Evolutionary conservation across 805 yeast species (phyloP), one percentile per base, ranked within the genome.

Genomic region (Lipomyces anomalus): DNA sequence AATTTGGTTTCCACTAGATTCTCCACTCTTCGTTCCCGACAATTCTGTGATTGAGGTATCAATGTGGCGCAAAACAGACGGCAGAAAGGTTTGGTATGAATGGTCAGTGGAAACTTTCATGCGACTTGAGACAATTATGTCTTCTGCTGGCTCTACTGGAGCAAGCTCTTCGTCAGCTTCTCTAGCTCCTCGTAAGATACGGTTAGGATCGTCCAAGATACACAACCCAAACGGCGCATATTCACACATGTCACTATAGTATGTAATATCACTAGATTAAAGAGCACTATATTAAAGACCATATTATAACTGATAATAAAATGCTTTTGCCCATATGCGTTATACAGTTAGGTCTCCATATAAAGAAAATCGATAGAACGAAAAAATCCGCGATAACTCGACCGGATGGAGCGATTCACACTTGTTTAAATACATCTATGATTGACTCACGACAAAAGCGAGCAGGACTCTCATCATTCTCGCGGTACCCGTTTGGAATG

Each of bases 61-160:
- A 29, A 56, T 80, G 33, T 71, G 77, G 58, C 65, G 88, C 44
- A 71, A 67, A 29, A 58, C 67, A 2, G 62, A 61, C n/a, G 60
- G 60, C 6, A 58, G 62, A 1, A 63, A 63, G 37, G 75, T 77
- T 1, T 80, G 87, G 87, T 82, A 81, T 54, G 82, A 78, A 49
- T 82, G 88, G 87, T 66, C 75, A 0, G 56, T 71, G 18, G 81
- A 79, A 56, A 67, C 75, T 4, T 78, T 70, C 55, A 66, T 75
- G 24, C 51, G 55, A 24, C 45, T 53, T 17, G 65, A 63, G 26
- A 35, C 50, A n/a, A 57, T 20, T 29, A 35, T 32, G 32, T 53
- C 13, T 45, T 44, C 4, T 42, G 53, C 6, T 16, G 50, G 24
- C 40, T 38, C 39, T 20, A 42, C 40, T 50, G 47, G 40, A 32